Base-by-base conservation (phyloP, 1,139 yeast species). In the Chernovozyma sophiae-reginae region DNA sequence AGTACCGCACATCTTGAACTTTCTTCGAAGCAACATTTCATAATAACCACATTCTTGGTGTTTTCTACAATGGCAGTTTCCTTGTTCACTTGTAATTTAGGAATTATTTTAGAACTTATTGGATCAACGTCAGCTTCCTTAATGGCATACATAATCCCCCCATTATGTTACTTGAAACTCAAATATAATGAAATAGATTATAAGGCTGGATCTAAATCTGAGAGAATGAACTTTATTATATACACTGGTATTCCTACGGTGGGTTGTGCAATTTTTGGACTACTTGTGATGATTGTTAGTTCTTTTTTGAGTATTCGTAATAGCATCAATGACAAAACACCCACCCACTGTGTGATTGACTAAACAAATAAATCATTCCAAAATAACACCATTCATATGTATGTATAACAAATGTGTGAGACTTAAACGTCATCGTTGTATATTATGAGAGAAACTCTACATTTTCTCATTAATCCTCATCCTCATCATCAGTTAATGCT, bases 111-210 rank as follows among this genome's bases (percentile, higher is more conserved):
- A 36, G 97, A 90, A 52, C 67, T 90, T 6, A 89, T 87, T 24
- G 97, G 97, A 1, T 92, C 96, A 0, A 84, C 96, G 0, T 84
- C 96, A 0, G 97, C 97, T 0, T 86, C 95, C 12, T 67, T 86
- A 26, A 82, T 90, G 85, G 97, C 97, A 0, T 90, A 86, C 52
- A 86, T 90, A 16, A 65, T 90, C 11, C 97, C 97, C 1, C 96
- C 97, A 4, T 57, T 82, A 57, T 89, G 96, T 51, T 85, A 74
- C 51, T 59, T 86, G 42, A 79, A 81, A 44, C 69, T 89, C 46
- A 74, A 86, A 0, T 70, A 74, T 48, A 72, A 72, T 37, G 57
- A 64, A 14, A 53, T 61, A 15, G 78, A 77, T 43, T 55, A 68
- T 23, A 47, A 52, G 30, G 46, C 51, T 31, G 66, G 76, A 30